Evolutionary conservation across 257 asterid species (phyloP).

Genomic region (Cruciata laevipes): DNA sequence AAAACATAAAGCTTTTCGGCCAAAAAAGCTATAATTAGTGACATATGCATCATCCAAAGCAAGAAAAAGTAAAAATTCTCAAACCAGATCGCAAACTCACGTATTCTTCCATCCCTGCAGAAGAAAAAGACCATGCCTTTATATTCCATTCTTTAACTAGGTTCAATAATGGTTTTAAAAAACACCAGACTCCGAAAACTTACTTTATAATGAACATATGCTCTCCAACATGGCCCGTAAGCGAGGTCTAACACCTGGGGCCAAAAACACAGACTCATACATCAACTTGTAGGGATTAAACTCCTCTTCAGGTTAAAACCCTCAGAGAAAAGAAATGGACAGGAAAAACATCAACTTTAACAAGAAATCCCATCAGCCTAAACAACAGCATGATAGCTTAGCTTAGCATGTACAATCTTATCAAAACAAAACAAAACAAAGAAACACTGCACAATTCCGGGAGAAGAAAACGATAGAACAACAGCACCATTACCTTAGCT

Average conservation of each 20-base stretch:
- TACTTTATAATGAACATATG: slow-evolving; percentile 61
- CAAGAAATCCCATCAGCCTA: neutral
- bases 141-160: neutral
- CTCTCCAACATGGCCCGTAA: slow-evolving; percentile 38
- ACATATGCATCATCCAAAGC: neutral
- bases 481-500: slow-evolving; percentile 49
- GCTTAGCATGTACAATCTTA: neutral
- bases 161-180: neutral
- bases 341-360: neutral
- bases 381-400: neutral
- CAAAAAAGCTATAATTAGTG: neutral
- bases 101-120: slow-evolving; percentile 82
- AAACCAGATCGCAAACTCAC: slow-evolving; percentile 31
- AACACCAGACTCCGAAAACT: slow-evolving; percentile 21
- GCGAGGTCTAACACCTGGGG: slow-evolving; percentile 42
- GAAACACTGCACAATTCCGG: neutral
- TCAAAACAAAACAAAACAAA: neutral
- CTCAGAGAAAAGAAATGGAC: neutral
- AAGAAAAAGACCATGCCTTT: slow-evolving; percentile 11
- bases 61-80: neutral
- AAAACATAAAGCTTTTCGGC: neutral
- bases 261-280: neutral
- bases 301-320: neutral
- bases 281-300: neutral
- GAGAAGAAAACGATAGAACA: neutral